A percentile compares a stretch with the other conserved stretches of the same genome.
Conservation (phyloP, 176 grass and related monocot genomes). For the Rhynchospora pubera region DNA sequence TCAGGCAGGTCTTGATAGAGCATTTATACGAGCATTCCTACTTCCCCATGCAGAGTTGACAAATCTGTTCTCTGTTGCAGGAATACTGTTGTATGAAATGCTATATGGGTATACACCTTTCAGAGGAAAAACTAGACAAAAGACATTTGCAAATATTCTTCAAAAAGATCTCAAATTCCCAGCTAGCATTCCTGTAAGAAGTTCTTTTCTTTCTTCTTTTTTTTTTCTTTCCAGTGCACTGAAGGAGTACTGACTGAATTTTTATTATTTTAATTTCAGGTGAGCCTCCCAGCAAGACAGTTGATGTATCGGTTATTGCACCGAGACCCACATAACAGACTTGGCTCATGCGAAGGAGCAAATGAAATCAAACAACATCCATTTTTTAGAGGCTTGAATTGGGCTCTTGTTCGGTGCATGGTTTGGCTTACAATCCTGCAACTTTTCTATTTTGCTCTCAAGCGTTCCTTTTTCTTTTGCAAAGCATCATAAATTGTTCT, state of each 20-base stretch:
- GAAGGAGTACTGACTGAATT: background rate
- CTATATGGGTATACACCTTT: constrained; percentile 92
- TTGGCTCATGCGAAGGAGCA: constrained; percentile 61
- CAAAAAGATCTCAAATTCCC: constrained; percentile 93
- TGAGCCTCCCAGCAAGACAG: constrained; percentile 53
- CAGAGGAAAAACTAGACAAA: constrained; percentile 88
- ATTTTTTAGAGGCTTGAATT: constrained; percentile 76
- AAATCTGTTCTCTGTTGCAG: constrained; percentile 25
- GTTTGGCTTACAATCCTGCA: constrained; percentile 15
- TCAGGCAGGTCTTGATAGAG: background rate
- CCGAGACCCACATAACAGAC: constrained; percentile 62
- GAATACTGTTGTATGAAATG: constrained; percentile 94
- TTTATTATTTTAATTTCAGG: constrained; percentile 30
- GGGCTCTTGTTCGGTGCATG: constrained; percentile 69
- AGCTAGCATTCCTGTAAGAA: constrained; percentile 42
- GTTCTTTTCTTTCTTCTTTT: too few relatives aligned
- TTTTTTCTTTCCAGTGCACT: background rate
- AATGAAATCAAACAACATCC: constrained; percentile 74
- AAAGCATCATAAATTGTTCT: background rate
- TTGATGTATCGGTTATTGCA: constrained; percentile 76
- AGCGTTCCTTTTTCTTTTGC: background rate
- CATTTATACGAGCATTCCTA: background rate
- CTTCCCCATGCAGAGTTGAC: background rate
- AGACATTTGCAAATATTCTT: constrained; percentile 87
- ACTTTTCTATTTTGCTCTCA: background rate